Evolutionary conservation across 1,139 yeast species (phyloP).

Genomic region (Hyphopichia burtonii): DNA sequence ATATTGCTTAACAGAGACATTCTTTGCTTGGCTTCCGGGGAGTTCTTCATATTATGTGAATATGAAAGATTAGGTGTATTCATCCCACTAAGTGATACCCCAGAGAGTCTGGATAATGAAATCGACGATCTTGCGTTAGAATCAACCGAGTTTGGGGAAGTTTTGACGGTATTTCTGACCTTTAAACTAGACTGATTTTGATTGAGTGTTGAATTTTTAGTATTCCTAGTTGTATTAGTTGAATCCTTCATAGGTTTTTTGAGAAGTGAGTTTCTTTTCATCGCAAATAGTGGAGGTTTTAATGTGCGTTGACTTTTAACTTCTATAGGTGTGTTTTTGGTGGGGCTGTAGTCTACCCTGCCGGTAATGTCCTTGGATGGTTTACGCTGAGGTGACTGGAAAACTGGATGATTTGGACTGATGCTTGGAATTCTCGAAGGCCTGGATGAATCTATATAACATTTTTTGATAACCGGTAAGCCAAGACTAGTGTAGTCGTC

Average conservation of each 20-base stretch:
- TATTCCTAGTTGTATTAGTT: background rate
- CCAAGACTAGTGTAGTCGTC: conserved; percentile 22
- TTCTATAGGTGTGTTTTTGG: background rate
- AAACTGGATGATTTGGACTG: conserved; percentile 31
- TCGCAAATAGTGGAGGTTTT: conserved; percentile 9
- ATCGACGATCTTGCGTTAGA: conserved; percentile 2
- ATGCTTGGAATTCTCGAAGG: conserved; percentile 30
- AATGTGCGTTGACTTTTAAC: background rate
- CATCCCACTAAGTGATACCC: conserved; percentile 1
- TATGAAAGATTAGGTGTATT: conserved; percentile 4
- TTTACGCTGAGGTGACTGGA: conserved; percentile 22
- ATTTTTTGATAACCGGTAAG: conserved; percentile 25
- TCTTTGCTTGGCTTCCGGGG: background rate
- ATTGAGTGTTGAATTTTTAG: background rate
- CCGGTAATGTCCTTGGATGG: background rate
- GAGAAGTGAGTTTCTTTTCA: conserved; percentile 3
- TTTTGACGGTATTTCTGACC: too few species aligned
- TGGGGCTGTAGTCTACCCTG: background rate
- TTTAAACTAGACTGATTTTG: too few species aligned
- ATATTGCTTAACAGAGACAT: conserved; percentile 1
- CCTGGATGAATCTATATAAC: conserved; percentile 6
- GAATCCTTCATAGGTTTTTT: background rate
- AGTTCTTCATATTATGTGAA: background rate
- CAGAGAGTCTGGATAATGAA: conserved; percentile 1
- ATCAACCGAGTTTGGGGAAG: background rate